Conservation (phyloP, 257 asterid species). For the Ajuga chamaepitys region DNA sequence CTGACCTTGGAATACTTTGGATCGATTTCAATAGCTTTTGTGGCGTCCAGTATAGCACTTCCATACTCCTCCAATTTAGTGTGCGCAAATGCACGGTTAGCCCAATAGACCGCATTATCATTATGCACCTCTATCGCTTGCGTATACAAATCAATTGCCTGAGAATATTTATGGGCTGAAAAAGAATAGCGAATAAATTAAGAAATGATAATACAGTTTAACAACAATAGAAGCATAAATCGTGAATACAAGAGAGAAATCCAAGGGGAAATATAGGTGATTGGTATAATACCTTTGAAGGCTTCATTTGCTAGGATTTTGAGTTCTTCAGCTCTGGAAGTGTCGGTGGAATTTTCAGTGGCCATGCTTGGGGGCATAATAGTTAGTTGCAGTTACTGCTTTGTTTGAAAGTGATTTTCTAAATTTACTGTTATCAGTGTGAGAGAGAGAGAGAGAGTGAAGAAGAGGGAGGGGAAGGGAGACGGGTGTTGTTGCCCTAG, state of each 20-base stretch:
- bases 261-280: not conserved
- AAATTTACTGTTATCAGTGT: not conserved
- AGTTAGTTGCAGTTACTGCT: slow-evolving; percentile 2
- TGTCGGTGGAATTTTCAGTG: slow-evolving; percentile 36
- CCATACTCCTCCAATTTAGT: slow-evolving; percentile 95
- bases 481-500: slow-evolving; percentile 30
- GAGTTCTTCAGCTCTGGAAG: slow-evolving; percentile 67
- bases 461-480: not conserved
- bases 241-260: slow-evolving; percentile 2
- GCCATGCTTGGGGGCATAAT: slow-evolving; percentile 78
- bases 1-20: slow-evolving; percentile 84
- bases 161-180: slow-evolving; percentile 79
- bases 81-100: slow-evolving; percentile 97
- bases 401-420: not conserved
- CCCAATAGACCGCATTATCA: slow-evolving; percentile 90
- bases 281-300: slow-evolving; percentile 61
- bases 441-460: not conserved
- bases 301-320: slow-evolving; percentile 87
- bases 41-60: slow-evolving; percentile 88
- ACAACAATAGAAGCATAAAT: not conserved
- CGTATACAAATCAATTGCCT: slow-evolving; percentile 84
- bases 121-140: slow-evolving; percentile 71
- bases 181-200: slow-evolving; percentile 8
- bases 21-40: slow-evolving; percentile 77
- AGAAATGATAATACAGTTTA: not conserved